Evolutionary conservation across 2,329 filamentous ascomycete genomes (phyloP), one percentile per base, ranked within the genome.

Genomic region (Alternaria triticina): DNA sequence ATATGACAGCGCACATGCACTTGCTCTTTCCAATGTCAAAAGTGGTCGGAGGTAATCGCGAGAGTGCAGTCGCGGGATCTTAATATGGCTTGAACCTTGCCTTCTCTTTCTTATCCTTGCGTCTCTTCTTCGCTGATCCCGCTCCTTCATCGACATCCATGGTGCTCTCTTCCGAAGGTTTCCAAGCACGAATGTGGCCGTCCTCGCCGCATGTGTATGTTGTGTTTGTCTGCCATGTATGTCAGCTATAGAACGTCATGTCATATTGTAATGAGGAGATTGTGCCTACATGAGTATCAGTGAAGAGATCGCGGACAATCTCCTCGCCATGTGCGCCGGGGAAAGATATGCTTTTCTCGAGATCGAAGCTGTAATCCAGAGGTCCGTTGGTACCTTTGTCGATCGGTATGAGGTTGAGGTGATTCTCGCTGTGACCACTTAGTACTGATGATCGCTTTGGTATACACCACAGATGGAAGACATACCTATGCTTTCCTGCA

Each of bases 401-500:
- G 5, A 81, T 61, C 1, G 76, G 76, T 12, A 79, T 73, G 15
- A 81, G 68, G 30, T 74, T 73, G 0, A 80, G 61, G 10, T 66
- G 62, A 25, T 70, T 66, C 22, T 71, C 67, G 36, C 78, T 80
- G 45, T 33, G 1, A 12, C 9, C 5, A 7, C 27, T 71, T n/a
- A 52, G 2, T 33, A 36, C 30, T 67, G 60, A 20, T 40, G 8
- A 27, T 20, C n/a, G 9, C 4, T 28, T 20, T n/a, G 8, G 15
- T 33, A 47, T n/a, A 7, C 8, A 22, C 22, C 15, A 13, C 15
- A 44, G 40, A 25, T 44, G 20, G 8, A 17, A n/a, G 43, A 83
- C 86, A 77, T 82, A 90, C 89, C 90, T 89, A 71, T 91, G 89
- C 40, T 85, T 84, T n/a, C 90, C 90, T 2, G 85, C 86, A 3